phyloP scores from a whole-genome alignment of 2,329 filamentous ascomycete genomes.

The Aspergillus oerlinghausenensis region DNA sequence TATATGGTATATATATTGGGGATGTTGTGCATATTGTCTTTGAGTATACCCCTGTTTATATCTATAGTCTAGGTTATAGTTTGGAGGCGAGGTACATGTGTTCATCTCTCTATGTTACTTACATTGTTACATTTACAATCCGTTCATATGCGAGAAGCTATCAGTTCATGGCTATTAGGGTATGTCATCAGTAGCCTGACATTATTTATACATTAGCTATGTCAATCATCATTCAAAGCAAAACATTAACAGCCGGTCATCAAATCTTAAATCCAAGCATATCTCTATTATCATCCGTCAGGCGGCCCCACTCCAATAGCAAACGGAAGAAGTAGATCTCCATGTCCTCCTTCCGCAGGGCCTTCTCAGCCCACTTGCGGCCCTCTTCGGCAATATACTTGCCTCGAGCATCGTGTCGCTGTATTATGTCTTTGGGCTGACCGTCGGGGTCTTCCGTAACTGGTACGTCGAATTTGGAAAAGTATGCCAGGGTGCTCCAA shows the following conservation, averaged over 20 bases:
- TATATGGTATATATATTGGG: not conserved
- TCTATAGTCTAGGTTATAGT: not conserved
- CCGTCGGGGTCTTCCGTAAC: constrained; percentile 22
- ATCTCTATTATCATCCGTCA: constrained; percentile 60
- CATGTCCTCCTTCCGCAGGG: constrained; percentile 67
- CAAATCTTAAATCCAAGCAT: constrained; percentile 38
- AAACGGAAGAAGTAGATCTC: constrained; percentile 76
- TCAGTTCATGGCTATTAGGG: not conserved
- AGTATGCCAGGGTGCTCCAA: constrained; percentile 71
- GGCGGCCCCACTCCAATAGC: constrained; percentile 69
- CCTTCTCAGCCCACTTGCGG: constrained; percentile 59
- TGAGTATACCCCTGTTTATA: not conserved
- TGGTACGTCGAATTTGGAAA: constrained; percentile 50
- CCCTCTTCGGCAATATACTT: constrained; percentile 64
- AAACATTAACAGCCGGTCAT: not conserved
- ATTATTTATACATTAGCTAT: not conserved
- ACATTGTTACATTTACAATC: not conserved
- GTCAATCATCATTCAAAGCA: not conserved
- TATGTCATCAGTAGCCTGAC: not conserved
- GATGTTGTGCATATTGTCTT: not conserved
- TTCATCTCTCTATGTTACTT: not conserved
- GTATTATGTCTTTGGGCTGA: constrained; percentile 46
- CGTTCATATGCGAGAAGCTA: not conserved
- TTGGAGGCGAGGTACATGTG: not conserved
- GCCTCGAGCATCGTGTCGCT: constrained; percentile 50